Conservation (phyloP, 2,329 filamentous ascomycete species). For the Fusarium xylarioides region DNA sequence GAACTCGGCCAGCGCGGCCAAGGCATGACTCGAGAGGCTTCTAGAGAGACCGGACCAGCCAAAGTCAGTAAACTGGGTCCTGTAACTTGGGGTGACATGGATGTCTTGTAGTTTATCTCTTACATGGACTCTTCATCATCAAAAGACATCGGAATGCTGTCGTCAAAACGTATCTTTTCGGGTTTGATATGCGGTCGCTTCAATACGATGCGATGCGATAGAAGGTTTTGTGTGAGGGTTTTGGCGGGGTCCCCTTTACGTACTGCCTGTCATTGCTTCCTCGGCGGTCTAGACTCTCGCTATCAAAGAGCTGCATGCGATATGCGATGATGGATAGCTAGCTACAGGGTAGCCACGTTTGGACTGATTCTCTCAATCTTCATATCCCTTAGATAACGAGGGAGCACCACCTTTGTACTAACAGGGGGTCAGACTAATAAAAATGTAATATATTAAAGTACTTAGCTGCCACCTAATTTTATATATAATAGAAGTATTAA, state of each 20-base stretch:
- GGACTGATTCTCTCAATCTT: neutral
- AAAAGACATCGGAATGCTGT: constrained; percentile 38
- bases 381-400: too few relatives aligned
- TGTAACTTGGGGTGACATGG: neutral
- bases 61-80: constrained; percentile 13
- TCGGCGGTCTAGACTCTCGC: constrained; percentile 10
- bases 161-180: constrained; percentile 1
- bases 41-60: constrained; percentile 24
- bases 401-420: too few relatives aligned
- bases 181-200: neutral
- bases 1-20: constrained; percentile 77
- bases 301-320: neutral
- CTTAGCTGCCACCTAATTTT: too few relatives aligned
- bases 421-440: too few relatives aligned
- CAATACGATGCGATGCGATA: neutral
- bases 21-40: constrained; percentile 70
- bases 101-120: neutral
- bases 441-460: too few relatives aligned
- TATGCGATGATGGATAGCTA: neutral
- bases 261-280: neutral
- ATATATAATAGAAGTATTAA: too few relatives aligned
- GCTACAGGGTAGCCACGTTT: constrained; percentile 29
- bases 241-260: constrained; percentile 28
- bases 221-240: constrained; percentile 20
- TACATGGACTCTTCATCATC: constrained; percentile 62